A percentile compares a stretch with the other conserved stretches of the same genome.
Conservation (phyloP, 2,329 filamentous ascomycete species). For the Epicoccum sorghinum region DNA sequence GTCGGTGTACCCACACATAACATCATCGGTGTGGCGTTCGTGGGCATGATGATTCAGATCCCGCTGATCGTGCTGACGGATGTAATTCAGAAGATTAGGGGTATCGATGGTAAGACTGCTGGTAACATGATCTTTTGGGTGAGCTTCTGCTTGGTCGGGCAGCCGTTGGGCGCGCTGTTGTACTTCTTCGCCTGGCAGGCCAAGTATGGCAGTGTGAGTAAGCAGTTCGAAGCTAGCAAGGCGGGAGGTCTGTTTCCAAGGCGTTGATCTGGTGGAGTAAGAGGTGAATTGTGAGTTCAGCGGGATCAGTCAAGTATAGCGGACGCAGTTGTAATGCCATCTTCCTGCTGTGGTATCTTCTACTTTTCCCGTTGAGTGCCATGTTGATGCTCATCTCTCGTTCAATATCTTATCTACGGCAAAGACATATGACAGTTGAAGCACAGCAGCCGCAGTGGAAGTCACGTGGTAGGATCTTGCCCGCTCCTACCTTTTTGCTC, state of each 20-base stretch:
- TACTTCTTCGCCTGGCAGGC: constrained; percentile 99
- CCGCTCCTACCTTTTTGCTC: too few species aligned
- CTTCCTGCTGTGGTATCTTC: too few species aligned
- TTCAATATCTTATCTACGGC: too few species aligned
- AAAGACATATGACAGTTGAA: too few species aligned
- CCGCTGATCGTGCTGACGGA: constrained; percentile 84
- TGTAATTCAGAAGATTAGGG: constrained; percentile 77
- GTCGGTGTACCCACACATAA: constrained; percentile 96
- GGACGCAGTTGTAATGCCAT: too few species aligned
- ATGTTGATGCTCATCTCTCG: too few species aligned
- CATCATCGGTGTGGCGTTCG: constrained; percentile 87
- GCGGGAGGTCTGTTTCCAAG: constrained; percentile 29
- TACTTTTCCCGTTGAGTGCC: too few species aligned
- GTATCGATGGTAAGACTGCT: constrained; percentile 75
- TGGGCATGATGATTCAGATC: constrained; percentile 92
- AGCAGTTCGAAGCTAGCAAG: constrained; percentile 33
- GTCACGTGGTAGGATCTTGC: too few species aligned
- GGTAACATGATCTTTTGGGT: constrained; percentile 98
- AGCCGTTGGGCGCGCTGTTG: constrained; percentile 87
- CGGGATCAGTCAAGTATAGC: too few species aligned
- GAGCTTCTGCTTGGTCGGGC: constrained; percentile 92
- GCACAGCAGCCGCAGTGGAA: too few species aligned
- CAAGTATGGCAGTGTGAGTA: constrained; percentile 85
- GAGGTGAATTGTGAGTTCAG: too few species aligned
- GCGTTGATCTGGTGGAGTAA: constrained; percentile 10